A percentile compares a stretch with the other conserved stretches of the same genome.
Conservation (phyloP, 441 rosid genomes). For the Codiaeum variegatum region DNA sequence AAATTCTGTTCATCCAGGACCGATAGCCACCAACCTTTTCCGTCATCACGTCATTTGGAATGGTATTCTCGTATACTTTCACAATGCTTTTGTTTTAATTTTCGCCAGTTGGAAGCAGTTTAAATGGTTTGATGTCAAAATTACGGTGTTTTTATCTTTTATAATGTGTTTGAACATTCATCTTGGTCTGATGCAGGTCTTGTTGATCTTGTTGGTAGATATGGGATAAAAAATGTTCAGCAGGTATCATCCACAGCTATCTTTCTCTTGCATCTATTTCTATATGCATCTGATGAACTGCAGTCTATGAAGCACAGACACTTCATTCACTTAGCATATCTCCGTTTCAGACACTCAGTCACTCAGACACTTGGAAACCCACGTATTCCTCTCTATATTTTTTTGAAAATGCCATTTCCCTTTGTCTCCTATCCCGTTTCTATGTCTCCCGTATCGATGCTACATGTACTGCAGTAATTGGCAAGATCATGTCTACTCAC, state of each 20-base stretch:
- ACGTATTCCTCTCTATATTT: too few relatives aligned
- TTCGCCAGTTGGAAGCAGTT: neutral
- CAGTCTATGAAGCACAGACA: too few relatives aligned
- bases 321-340: too few relatives aligned
- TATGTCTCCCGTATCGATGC: too few relatives aligned
- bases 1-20: slow-evolving; percentile 49
- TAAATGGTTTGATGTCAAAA: neutral
- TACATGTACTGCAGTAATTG: too few relatives aligned
- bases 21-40: slow-evolving; percentile 39
- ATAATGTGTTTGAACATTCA: neutral
- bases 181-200: slow-evolving; percentile 31
- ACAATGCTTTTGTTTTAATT: neutral
- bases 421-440: too few relatives aligned
- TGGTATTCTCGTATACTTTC: slow-evolving; percentile 21
- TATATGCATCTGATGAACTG: too few relatives aligned
- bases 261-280: neutral
- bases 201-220: slow-evolving; percentile 29
- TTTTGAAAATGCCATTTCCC: too few relatives aligned
- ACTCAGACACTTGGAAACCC: too few relatives aligned
- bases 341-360: too few relatives aligned
- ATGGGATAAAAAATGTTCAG: slow-evolving; percentile 31
- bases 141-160: neutral
- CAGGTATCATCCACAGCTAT: slow-evolving; percentile 29
- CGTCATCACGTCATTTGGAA: slow-evolving; percentile 24
- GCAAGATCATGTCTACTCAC: neutral